A percentile compares a stretch with the other conserved stretches of the same genome.
These are phyloP conservation scores for Coemansia sp. DNA, from an alignment of 192 early-diverging fungal species.

Conservation along the genomic window DNA sequence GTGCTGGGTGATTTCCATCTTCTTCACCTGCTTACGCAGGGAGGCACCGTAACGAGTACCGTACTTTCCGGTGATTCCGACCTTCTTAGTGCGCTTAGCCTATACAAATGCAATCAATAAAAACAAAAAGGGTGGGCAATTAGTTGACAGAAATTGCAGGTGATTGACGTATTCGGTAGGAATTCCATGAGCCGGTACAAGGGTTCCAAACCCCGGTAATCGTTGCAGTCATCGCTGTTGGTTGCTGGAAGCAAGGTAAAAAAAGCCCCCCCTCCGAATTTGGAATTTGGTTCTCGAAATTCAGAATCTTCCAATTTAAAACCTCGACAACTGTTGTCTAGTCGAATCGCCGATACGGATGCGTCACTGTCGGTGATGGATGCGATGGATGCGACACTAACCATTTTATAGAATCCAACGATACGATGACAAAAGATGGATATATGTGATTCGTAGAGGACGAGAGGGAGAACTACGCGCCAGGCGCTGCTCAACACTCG, in stretches of 20 bases:
- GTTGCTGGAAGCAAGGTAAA: background rate
- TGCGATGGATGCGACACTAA: slow-evolving; percentile 53
- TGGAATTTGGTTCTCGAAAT: slow-evolving; percentile 2
- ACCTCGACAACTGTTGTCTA: background rate
- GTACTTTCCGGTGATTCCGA: slow-evolving; percentile 99
- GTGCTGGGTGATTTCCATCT: slow-evolving; percentile 99
- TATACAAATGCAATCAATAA: slow-evolving; percentile 15
- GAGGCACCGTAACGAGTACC: slow-evolving; percentile 99
- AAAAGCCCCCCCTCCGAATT: background rate
- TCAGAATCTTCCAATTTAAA: background rate
- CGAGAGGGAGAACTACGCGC: slow-evolving; percentile 30
- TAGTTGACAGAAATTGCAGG: background rate
- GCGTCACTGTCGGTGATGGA: slow-evolving; percentile 24
- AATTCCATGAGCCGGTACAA: no score
- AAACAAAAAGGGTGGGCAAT: background rate
- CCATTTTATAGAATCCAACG: slow-evolving; percentile 46
- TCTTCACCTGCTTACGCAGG: slow-evolving; percentile 95
- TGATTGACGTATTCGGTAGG: background rate
- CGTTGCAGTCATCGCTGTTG: background rate
- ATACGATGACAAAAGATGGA: slow-evolving; percentile 13
- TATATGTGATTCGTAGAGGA: slow-evolving; percentile 15
- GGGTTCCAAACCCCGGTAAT: background rate
- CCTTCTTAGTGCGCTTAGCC: slow-evolving; percentile 98
- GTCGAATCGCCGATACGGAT: background rate
- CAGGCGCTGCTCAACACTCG: background rate